phyloP scores from a whole-genome alignment of 176 grass and related monocot genomes.

The Musa beccarii region DNA sequence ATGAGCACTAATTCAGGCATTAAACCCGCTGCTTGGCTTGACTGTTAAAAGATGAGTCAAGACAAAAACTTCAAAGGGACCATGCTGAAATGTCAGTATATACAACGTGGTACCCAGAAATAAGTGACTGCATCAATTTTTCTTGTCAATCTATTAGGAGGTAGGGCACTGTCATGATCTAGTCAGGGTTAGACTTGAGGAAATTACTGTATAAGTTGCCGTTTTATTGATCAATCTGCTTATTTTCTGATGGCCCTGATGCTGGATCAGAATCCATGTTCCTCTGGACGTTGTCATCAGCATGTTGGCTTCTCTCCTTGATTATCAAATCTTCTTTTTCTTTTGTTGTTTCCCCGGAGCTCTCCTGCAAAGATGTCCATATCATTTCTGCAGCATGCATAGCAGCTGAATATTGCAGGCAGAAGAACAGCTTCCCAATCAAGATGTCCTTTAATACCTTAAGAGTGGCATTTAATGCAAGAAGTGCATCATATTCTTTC shows the following conservation, averaged over 20 bases:
- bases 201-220: neutral
- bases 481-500: constrained; percentile 70
- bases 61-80: too few species aligned
- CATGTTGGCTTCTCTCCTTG: neutral
- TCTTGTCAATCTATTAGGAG: neutral
- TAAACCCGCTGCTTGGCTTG: too few species aligned
- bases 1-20: too few species aligned
- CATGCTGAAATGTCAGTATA: too few species aligned
- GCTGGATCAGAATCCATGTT: neutral
- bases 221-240: neutral
- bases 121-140: neutral
- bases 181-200: neutral
- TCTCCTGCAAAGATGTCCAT: neutral
- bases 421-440: neutral
- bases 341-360: neutral
- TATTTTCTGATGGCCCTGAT: neutral
- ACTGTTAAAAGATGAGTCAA: too few species aligned
- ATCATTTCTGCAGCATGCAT: neutral
- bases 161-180: neutral
- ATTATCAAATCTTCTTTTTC: neutral
- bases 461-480: constrained; percentile 65
- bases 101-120: too few species aligned
- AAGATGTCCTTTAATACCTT: constrained; percentile 35
- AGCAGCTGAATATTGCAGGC: neutral
- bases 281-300: neutral